phyloP scores from a whole-genome alignment of 257 asterid genomes.

The Solanum appendiculatum region DNA sequence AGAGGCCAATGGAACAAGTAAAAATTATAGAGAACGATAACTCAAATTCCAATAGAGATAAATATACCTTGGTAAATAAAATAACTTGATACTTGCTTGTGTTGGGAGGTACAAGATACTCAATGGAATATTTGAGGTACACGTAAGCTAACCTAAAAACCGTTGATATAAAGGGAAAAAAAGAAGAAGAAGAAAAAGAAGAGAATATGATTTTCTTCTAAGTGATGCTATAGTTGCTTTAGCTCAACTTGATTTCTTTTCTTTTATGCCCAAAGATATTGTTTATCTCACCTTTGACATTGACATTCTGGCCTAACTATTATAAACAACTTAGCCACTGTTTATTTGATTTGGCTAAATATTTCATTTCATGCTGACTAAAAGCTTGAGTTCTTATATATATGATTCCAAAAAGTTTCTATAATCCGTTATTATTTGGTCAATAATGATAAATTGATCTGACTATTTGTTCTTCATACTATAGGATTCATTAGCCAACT shows the following conservation, averaged over 20 bases:
- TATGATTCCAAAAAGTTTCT: too few relatives aligned
- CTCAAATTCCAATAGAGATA: background rate
- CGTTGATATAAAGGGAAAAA: background rate
- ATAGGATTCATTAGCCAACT: background rate
- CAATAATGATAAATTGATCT: too few relatives aligned
- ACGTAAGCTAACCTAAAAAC: background rate
- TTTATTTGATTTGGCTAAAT: background rate
- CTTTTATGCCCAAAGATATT: background rate
- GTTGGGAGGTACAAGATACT: fast-evolving
- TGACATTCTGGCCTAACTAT: background rate
- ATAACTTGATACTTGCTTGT: background rate
- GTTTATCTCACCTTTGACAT: background rate
- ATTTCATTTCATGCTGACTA: background rate
- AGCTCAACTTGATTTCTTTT: background rate
- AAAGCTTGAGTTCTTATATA: background rate
- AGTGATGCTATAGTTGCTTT: background rate
- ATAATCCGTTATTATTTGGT: too few relatives aligned
- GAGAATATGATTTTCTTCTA: background rate
- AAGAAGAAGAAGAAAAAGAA: background rate
- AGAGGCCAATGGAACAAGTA: background rate
- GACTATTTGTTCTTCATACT: too few relatives aligned
- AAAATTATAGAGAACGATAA: background rate
- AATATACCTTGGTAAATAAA: background rate
- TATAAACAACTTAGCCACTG: background rate
- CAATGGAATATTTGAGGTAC: background rate